Base-by-base conservation (phyloP, 139 green algal species). In the Chlorella vulgaris region DNA sequence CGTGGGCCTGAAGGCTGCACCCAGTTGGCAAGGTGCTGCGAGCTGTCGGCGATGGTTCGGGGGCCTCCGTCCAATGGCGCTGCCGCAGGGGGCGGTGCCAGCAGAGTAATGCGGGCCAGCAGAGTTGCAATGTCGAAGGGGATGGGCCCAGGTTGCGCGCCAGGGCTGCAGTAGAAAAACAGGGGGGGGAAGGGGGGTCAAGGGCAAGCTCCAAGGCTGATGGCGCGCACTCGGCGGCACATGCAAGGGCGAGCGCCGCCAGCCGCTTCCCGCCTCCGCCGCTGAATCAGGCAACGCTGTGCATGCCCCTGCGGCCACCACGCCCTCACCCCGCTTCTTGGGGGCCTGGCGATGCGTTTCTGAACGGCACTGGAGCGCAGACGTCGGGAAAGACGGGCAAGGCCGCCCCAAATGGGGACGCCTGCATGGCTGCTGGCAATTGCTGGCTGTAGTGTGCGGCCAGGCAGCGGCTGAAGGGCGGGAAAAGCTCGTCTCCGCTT, bases 1-100 rank as follows among this genome's bases (percentile, higher is more conserved):
- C 94, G 78, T 0, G 92, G 92, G 26, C 94, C 94, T 94, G 88
- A 67, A 35, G 73, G 73, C 36, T 79, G 73, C 51, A 79, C 73
- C 73, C 73, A 79, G n/a, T 60, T 35, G 43, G 40, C 33, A 28
- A 65, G 55, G 18, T 5, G 15, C 5, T 65, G 55, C 55, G 28
- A 21, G 18, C 18, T 21, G 55, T n/a, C 55, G 55, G 18, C n/a
- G 55, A 58, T 58, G 47, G 47, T 15, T 4, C 43, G 69, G 43
- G 33, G 19, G 18, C 28, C 69, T 5, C 43, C 29, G 69, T n/a
- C 69, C 7, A 28, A 5, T 40, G 69, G 29, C 43, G 29, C 69
- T 42, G 39, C 21, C 26, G 39, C 67, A 38, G 26, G 28, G 26
- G 2, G 39, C 39, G 39, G 35, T 58, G 26, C 21, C 70, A 67